These are phyloP conservation scores for Kwoniella sp. DNA, from an alignment of 768 basidiomycete species.

Conservation along the genomic window DNA sequence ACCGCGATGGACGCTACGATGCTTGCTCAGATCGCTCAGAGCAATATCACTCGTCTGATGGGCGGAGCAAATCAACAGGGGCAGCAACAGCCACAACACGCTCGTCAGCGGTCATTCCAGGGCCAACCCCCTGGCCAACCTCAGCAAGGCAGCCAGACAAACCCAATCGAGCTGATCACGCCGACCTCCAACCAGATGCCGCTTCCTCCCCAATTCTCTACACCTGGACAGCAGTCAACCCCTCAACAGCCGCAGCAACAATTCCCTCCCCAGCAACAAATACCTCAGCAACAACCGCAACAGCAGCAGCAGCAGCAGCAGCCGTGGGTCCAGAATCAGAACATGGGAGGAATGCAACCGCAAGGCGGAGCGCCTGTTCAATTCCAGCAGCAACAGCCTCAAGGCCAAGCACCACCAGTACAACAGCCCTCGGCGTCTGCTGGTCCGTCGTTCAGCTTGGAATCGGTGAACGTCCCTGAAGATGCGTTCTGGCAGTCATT, in stretches of 20 bases:
- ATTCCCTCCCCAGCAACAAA: slow-evolving; percentile 12
- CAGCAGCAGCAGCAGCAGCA: slow-evolving; percentile 12
- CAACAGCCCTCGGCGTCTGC: slow-evolving; percentile 13
- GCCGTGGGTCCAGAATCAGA: slow-evolving; percentile 1
- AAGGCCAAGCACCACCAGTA: slow-evolving; percentile 3
- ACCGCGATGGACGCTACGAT: slow-evolving; percentile 12
- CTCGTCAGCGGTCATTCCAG: slow-evolving; percentile 16
- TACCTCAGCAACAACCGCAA: neutral
- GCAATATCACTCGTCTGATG: slow-evolving; percentile 14
- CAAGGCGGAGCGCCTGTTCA: neutral
- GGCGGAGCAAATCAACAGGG: slow-evolving; percentile 10
- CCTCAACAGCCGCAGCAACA: slow-evolving; percentile 28
- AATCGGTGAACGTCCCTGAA: slow-evolving; percentile 25
- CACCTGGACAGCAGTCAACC: slow-evolving; percentile 18
- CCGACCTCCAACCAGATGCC: slow-evolving; percentile 23
- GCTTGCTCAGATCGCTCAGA: slow-evolving; percentile 12
- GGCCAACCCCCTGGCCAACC: slow-evolving; percentile 6
- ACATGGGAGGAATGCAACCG: neutral
- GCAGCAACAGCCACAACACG: slow-evolving; percentile 18
- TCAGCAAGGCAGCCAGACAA: slow-evolving; percentile 34
- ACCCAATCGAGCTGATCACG: slow-evolving; percentile 45
- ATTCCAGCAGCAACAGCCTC: slow-evolving; percentile 12
- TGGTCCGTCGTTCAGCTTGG: slow-evolving; percentile 18
- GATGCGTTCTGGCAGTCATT: slow-evolving; percentile 19
- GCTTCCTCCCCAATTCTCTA: slow-evolving; percentile 16